Evolutionary conservation across 495 filamentous ascomycete species (phyloP).

Genomic region (Annulohypoxylon stygium): DNA sequence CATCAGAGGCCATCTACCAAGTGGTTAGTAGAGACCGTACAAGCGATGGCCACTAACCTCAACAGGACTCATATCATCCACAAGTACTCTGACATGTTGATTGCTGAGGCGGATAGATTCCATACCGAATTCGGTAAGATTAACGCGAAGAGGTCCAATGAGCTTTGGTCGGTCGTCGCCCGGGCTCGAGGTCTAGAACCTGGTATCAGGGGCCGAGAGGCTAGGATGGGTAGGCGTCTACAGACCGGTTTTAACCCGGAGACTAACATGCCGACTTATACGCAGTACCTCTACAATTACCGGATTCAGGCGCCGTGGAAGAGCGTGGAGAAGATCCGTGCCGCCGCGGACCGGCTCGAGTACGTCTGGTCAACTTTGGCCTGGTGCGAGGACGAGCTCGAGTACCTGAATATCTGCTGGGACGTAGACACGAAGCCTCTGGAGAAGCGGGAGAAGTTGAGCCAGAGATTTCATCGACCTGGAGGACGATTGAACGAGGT

Average conservation of each 20-base stretch:
- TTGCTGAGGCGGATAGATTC: background rate
- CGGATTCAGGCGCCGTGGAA: background rate
- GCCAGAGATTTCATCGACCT: background rate
- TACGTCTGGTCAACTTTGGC: slow-evolving; percentile 7
- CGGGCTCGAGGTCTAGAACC: too few species aligned
- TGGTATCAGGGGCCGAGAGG: background rate
- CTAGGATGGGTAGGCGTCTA: background rate
- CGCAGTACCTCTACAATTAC: slow-evolving; percentile 11
- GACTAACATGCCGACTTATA: background rate
- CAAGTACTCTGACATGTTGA: background rate
- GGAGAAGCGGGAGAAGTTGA: background rate
- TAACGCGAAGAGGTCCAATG: too few species aligned
- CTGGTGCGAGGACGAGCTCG: slow-evolving; percentile 12
- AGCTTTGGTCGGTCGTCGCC: too few species aligned
- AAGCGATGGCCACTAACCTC: background rate
- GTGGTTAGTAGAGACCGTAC: background rate
- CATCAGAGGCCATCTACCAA: too few species aligned
- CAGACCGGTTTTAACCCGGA: background rate
- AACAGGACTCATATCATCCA: background rate
- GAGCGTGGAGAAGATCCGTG: background rate
- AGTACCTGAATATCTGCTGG: slow-evolving; percentile 20
- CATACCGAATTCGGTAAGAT: too few species aligned
- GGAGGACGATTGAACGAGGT: background rate
- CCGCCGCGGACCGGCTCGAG: slow-evolving; percentile 9
- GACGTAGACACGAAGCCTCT: too few species aligned